Percentiles rank a stretch among this genome's conserved stretches.
Evolutionary conservation across 108 stramenopile genomes (phyloP).

Genomic region (Skeletonema tropicum): DNA sequence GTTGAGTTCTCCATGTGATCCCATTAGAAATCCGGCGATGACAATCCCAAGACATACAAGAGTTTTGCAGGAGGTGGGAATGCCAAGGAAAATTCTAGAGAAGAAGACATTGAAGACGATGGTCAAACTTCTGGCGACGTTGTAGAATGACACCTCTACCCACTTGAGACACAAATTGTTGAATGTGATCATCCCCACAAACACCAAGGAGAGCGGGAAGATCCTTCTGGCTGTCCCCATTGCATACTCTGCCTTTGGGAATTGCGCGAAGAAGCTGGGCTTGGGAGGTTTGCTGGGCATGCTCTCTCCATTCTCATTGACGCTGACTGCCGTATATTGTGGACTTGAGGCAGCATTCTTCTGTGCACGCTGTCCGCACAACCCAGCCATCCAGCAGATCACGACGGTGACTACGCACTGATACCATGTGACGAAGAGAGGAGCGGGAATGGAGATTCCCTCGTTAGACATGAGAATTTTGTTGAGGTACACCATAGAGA

Average conservation of each 20-base stretch:
- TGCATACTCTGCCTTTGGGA: conserved; percentile 85
- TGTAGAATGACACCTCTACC: conserved; percentile 97
- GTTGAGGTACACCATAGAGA: conserved; percentile 94
- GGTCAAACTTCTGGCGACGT: conserved; percentile 93
- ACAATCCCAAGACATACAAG: conserved; percentile 82
- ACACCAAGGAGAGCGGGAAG: conserved; percentile 82
- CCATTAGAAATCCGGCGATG: conserved; percentile 89
- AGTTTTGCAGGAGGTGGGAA: conserved; percentile 70
- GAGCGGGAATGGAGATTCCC: conserved; percentile 82
- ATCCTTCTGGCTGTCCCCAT: conserved; percentile 57
- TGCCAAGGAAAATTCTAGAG: conserved; percentile 77
- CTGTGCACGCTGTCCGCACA: conserved; percentile 54
- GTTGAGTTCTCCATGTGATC: conserved; percentile 85
- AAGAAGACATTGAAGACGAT: conserved; percentile 95
- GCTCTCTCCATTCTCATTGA: conserved; percentile 11
- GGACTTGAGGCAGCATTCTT: conserved; percentile 25
- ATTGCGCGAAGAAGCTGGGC: conserved; percentile 79
- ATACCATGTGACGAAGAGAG: conserved; percentile 96
- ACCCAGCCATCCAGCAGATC: conserved; percentile 86
- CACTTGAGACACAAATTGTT: conserved; percentile 95
- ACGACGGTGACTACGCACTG: conserved; percentile 89
- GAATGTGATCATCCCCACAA: conserved; percentile 97
- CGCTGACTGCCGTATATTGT: conserved; percentile 32
- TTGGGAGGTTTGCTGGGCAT: conserved; percentile 26
- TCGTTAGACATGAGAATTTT: conserved; percentile 87